phyloP scores from a whole-genome alignment of 441 rosid genomes.

The Gossypium gossypioides region DNA sequence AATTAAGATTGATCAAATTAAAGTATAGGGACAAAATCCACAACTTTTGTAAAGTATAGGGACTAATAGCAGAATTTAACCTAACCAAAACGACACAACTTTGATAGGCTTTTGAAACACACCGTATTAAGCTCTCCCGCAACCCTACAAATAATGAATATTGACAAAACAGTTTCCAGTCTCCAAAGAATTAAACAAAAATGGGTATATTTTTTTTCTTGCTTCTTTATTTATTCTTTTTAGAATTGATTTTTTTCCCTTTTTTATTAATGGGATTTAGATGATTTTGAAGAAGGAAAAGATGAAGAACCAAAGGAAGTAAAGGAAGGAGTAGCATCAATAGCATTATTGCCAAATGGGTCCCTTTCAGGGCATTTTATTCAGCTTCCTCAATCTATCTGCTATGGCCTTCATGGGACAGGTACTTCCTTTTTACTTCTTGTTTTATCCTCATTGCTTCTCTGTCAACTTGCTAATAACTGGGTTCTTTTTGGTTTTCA shows the following conservation, averaged over 20 bases:
- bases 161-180: not conserved
- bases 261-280: not conserved
- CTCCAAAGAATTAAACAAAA: not conserved
- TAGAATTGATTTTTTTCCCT: not conserved
- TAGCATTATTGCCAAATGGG: slow-evolving; percentile 70
- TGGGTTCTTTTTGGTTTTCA: not conserved
- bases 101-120: not conserved
- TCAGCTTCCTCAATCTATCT: slow-evolving; percentile 65
- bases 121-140: not conserved
- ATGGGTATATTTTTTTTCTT: slow-evolving; percentile 22
- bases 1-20: too few species aligned
- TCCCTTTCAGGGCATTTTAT: slow-evolving; percentile 88
- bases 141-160: not conserved
- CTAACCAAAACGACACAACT: not conserved
- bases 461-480: not conserved
- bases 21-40: too few species aligned
- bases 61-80: too few species aligned
- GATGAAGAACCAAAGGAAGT: slow-evolving; percentile 33
- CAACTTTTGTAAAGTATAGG: too few species aligned
- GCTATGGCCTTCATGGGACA: slow-evolving; percentile 88
- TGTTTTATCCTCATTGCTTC: not conserved
- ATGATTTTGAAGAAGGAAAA: slow-evolving; percentile 24
- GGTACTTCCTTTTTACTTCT: slow-evolving; percentile 29
- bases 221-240: not conserved
- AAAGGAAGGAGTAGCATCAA: slow-evolving; percentile 80